phyloP scores from a whole-genome alignment of 2,329 filamentous ascomycete species.

The Aspergillus persii region DNA sequence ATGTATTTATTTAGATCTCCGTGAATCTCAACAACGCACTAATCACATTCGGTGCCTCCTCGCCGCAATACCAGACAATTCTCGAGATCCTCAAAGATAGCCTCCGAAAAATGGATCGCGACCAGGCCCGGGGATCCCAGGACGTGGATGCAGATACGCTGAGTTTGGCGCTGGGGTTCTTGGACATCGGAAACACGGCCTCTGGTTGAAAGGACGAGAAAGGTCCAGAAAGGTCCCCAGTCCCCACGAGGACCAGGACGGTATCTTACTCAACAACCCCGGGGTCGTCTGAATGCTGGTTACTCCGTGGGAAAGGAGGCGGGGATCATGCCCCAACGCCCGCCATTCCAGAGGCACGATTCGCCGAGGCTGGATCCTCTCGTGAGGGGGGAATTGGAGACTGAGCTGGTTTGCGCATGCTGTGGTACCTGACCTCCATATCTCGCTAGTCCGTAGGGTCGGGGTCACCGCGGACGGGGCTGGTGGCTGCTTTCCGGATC shows the following conservation, averaged over 20 bases:
- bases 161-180: constrained; percentile 33
- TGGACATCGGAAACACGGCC: constrained; percentile 25
- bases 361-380: too few relatives aligned
- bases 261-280: background rate
- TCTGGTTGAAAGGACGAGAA: background rate
- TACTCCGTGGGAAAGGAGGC: too few relatives aligned
- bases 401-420: background rate
- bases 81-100: constrained; percentile 35
- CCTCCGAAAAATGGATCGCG: constrained; percentile 29
- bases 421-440: background rate
- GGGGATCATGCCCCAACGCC: too few relatives aligned
- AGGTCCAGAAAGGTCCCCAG: too few relatives aligned
- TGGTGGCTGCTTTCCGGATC: background rate
- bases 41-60: constrained; percentile 38
- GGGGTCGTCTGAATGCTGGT: background rate
- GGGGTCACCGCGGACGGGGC: background rate
- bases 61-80: constrained; percentile 37
- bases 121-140: constrained; percentile 6
- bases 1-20: constrained; percentile 31
- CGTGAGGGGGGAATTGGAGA: background rate
- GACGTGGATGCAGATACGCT: constrained; percentile 31
- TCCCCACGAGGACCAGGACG: background rate
- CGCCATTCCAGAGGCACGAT: background rate
- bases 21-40: constrained; percentile 43
- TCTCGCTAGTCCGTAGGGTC: background rate